These are phyloP conservation scores for Mortierella sp. DNA, from an alignment of 371 early-diverging fungal genomes.

Conservation along the genomic window DNA sequence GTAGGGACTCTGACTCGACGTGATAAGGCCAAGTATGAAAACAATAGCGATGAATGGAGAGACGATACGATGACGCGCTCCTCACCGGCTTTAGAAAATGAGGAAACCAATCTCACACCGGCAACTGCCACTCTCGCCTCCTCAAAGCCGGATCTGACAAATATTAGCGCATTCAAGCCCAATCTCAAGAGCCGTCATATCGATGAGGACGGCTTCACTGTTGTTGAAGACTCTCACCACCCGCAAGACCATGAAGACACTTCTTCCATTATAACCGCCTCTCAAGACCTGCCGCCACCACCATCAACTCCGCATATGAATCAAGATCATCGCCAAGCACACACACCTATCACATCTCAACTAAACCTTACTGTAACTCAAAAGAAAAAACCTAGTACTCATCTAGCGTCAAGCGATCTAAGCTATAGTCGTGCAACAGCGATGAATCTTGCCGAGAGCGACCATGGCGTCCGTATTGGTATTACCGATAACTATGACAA, in stretches of 20 bases:
- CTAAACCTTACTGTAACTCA: not conserved
- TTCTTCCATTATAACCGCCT: not conserved
- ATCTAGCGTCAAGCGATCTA: not conserved
- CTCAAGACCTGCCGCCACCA: not conserved
- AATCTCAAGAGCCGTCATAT: not conserved
- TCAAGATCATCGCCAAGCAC: not conserved
- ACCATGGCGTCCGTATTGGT: slow-evolving; percentile 13
- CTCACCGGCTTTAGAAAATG: not conserved
- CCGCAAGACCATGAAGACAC: not conserved
- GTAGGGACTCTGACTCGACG: slow-evolving; percentile 5
- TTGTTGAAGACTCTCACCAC: slow-evolving; percentile 9
- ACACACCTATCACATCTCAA: not conserved
- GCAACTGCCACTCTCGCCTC: not conserved
- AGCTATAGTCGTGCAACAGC: slow-evolving; percentile 25
- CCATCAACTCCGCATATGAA: not conserved
- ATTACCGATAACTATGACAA: slow-evolving; percentile 3
- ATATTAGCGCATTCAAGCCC: slow-evolving; percentile 17
- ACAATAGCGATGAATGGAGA: not conserved
- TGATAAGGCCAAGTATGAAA: slow-evolving; percentile 8
- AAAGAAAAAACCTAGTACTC: not conserved
- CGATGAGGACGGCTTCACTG: slow-evolving; percentile 24
- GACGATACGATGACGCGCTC: not conserved
- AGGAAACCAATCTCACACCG: not conserved
- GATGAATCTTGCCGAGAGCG: slow-evolving; percentile 12
- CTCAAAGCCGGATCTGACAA: not conserved